Base-by-base conservation (phyloP, 192 early-diverging fungal species). In the Coemansia sp. region DNA sequence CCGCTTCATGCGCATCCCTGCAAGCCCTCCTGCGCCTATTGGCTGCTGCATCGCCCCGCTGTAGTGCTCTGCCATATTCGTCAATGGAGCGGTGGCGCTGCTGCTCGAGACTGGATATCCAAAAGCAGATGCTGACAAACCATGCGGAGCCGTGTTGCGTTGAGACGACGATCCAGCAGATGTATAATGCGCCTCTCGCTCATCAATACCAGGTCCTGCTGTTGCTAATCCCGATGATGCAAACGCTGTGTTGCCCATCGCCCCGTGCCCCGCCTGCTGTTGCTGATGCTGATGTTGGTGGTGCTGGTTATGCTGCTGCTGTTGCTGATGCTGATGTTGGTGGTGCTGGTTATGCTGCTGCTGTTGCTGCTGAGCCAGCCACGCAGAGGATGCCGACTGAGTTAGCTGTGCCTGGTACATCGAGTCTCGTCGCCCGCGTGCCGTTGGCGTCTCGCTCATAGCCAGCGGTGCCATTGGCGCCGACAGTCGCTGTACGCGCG, bases 1-100 rank as follows among this genome's bases (percentile, higher is more conserved):
- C 28, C 69, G 75, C 69, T 68, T 71, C 34, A 55, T 47, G 28
- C 74, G 68, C 21, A 52, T 34, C 14, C 44, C 44, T 36, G 64
- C 50, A 50, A 59, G 34, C 58, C 62, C 9, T 19, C 64, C 37
- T 20, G 58, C 59, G n/a, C 44, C 59, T 36, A 58, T 49, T 53
- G 46, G 68, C 55, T 60, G 49, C 51, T 31, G 57, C 22, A 28
- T 19, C 50, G 19, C 20, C 50, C 31, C 52, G 59, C 63, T 56
- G 61, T 61, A 66, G 55, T 57, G 59, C 52, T 57, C 56, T 49
- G 42, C 52, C 51, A 54, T 56, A 47, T 55, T 31, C 57, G 53
- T 26, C 28, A 65, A 62, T 36, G 57, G 20, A 34, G 55, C 56
- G 17, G 71, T 73, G 71, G 72, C 72, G 72, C 58, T 51, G n/a